Conservation (phyloP, 2,329 filamentous ascomycete species). For the Thielaviopsis musarum region DNA sequence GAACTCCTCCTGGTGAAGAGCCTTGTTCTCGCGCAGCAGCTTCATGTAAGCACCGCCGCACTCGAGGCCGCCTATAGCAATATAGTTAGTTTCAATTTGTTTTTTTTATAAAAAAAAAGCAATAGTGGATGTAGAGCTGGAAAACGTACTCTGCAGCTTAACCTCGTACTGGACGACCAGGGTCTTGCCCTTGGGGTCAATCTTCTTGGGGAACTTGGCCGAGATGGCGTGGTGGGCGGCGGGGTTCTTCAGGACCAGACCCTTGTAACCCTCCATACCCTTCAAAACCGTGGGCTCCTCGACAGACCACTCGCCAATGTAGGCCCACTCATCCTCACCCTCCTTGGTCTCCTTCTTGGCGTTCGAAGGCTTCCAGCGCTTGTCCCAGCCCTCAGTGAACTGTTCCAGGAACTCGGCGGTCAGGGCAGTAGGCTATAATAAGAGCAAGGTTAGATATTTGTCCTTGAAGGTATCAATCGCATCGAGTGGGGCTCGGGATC, state of each 20-base stretch:
- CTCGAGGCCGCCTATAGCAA: constrained; percentile 62
- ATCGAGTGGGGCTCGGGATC: background rate
- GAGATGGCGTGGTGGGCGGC: constrained; percentile 99
- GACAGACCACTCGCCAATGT: constrained; percentile 89
- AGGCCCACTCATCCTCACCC: constrained; percentile 79
- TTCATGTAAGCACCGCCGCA: constrained; percentile 99
- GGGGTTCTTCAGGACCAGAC: constrained; percentile 93
- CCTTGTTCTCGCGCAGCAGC: constrained; percentile 94
- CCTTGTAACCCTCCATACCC: constrained; percentile 89
- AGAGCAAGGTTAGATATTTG: constrained; percentile 1
- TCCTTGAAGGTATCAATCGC: background rate
- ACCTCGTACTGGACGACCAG: constrained; percentile 98
- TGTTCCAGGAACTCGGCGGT: constrained; percentile 96
- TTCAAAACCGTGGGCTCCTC: constrained; percentile 85
- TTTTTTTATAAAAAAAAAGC: background rate
- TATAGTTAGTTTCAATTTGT: background rate
- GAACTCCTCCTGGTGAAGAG: constrained; percentile 94
- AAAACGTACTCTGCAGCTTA: constrained; percentile 80
- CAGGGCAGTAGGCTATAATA: constrained; percentile 57
- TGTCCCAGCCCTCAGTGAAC: constrained; percentile 92
- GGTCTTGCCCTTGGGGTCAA: constrained; percentile 94
- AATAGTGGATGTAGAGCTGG: too few relatives aligned
- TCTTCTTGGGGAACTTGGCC: constrained; percentile 90
- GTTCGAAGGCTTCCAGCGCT: constrained; percentile 83
- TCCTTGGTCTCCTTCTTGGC: constrained; percentile 81